Percentiles rank a stretch among this genome's conserved stretches.
Evolutionary conservation across 2,329 filamentous ascomycete species (phyloP).

Genomic region (Ophiocordyceps camponoti-saundersi): DNA sequence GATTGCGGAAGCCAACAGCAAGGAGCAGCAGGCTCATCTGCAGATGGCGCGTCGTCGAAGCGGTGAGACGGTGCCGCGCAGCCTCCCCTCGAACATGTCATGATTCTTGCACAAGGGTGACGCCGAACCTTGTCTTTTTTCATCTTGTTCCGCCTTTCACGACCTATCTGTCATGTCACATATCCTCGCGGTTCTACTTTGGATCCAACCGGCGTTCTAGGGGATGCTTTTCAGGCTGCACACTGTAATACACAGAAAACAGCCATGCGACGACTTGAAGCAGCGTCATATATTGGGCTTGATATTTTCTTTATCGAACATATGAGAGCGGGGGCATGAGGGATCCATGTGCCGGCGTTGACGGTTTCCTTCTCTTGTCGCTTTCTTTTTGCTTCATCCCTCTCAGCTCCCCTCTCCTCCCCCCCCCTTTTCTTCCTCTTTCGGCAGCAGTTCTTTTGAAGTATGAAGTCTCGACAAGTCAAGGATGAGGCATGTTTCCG

Average conservation of each 20-base stretch:
- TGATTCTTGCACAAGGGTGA: background rate
- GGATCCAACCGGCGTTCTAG: background rate
- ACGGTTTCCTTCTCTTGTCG: background rate
- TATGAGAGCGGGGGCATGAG: background rate
- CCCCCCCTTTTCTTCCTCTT: background rate
- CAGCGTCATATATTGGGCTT: background rate
- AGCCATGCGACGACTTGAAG: background rate
- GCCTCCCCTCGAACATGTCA: slow-evolving; percentile 30
- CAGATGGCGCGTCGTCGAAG: slow-evolving; percentile 29
- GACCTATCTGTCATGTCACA: background rate
- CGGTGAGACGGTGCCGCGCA: slow-evolving; percentile 37
- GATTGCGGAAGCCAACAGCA: slow-evolving; percentile 38
- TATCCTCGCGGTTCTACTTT: background rate
- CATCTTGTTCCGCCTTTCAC: background rate
- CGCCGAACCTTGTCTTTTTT: background rate
- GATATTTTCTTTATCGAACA: background rate
- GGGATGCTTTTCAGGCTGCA: background rate
- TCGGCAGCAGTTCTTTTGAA: background rate
- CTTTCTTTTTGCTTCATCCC: background rate
- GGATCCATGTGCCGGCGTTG: slow-evolving; percentile 1
- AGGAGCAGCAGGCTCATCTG: slow-evolving; percentile 26
- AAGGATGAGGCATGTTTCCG: no score
- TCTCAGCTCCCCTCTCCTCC: background rate
- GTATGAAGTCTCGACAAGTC: background rate
- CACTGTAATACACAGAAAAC: background rate